These are phyloP conservation scores for Tuber brumale DNA, from an alignment of 495 filamentous ascomycete species.

Conservation along the genomic window DNA sequence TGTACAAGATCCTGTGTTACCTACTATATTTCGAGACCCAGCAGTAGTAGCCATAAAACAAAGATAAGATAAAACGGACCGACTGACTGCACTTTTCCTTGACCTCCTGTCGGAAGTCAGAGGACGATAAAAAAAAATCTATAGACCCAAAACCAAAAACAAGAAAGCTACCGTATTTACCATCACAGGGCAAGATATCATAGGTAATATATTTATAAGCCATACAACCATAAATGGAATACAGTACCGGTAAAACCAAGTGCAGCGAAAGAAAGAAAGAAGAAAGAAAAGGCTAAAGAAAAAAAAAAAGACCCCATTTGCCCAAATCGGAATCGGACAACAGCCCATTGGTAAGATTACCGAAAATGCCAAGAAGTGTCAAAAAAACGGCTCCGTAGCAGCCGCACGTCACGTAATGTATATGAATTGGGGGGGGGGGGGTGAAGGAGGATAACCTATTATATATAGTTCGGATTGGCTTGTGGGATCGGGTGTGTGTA, in stretches of 20 bases:
- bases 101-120: background rate
- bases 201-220: background rate
- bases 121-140: background rate
- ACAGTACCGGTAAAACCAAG: background rate
- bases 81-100: background rate
- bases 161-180: background rate
- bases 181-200: background rate
- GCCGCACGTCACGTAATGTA: constrained; percentile 2
- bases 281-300: background rate
- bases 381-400: constrained; percentile 1
- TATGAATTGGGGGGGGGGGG: background rate
- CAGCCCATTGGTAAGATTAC: background rate
- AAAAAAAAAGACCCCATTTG: background rate
- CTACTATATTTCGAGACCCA: background rate
- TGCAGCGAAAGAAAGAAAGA: background rate
- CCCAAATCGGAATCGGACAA: constrained; percentile 2
- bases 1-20: background rate
- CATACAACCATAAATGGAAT: background rate
- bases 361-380: constrained; percentile 2
- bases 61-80: background rate
- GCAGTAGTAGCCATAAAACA: background rate
- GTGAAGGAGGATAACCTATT: background rate
- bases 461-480: background rate
- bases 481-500: background rate
- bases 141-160: background rate